A percentile compares a stretch with the other conserved stretches of the same genome.
Conservation (phyloP, 2,329 filamentous ascomycete species). For the Cladosporium colombiae region DNA sequence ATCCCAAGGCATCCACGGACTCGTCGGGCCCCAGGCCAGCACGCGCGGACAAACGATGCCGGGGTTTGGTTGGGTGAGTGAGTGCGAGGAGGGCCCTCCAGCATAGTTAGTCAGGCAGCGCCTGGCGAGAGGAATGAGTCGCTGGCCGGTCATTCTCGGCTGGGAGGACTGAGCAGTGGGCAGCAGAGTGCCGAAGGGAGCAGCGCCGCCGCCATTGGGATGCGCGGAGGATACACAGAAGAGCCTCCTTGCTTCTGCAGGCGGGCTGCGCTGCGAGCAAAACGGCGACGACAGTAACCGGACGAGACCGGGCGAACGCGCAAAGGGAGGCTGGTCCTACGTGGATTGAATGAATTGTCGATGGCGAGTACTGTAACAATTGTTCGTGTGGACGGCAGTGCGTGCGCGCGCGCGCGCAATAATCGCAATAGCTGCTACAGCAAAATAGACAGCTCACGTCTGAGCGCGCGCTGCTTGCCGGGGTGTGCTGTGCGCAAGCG, state of each 20-base stretch:
- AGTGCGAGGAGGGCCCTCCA: background rate
- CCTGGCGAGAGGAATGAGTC: constrained; percentile 6
- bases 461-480: background rate
- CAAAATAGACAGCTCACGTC: constrained; percentile 2
- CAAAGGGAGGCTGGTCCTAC: background rate
- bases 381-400: background rate
- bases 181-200: constrained; percentile 23
- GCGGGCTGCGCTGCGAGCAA: constrained; percentile 6
- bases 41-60: background rate
- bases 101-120: background rate
- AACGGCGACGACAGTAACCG: background rate
- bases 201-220: constrained; percentile 25
- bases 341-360: background rate
- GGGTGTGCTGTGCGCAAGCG: background rate
- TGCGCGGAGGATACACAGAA: constrained; percentile 27
- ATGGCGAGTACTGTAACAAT: background rate
- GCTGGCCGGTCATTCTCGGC: constrained; percentile 20
- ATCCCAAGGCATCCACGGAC: background rate
- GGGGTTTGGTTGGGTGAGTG: background rate
- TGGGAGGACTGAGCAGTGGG: constrained; percentile 20
- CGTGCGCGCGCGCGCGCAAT: background rate
- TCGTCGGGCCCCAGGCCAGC: background rate
- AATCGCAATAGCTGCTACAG: background rate
- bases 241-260: constrained; percentile 28
- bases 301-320: background rate